Evolutionary conservation across 768 basidiomycete genomes (phyloP).

Genomic region (Fomitopsis pulvina): DNA sequence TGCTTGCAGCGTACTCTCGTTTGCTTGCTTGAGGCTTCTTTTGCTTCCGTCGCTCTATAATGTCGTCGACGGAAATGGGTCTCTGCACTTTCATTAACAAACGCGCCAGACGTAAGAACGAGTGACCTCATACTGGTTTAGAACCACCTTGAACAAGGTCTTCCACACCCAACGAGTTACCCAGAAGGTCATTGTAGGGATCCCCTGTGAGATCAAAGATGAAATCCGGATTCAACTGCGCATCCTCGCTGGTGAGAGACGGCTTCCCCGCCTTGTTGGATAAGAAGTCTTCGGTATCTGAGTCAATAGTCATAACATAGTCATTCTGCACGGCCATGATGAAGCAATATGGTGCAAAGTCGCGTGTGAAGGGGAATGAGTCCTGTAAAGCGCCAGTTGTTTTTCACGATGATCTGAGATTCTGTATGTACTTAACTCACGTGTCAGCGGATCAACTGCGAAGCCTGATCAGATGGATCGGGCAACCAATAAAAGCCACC

Average conservation of each 20-base stretch:
- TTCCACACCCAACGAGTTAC: conserved; percentile 31
- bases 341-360: no score
- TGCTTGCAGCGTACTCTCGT: conserved; percentile 47
- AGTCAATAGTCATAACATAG: conserved; percentile 82
- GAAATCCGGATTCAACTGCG: conserved; percentile 73
- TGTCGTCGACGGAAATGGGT: conserved; percentile 88
- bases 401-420: no score
- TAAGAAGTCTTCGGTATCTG: conserved; percentile 57
- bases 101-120: not conserved
- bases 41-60: conserved; percentile 69
- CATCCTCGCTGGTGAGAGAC: conserved; percentile 40
- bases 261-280: conserved; percentile 9
- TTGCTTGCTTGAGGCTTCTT: conserved; percentile 37
- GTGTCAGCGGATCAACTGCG: no score
- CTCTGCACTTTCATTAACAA: conserved; percentile 31
- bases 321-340: conserved; percentile 43
- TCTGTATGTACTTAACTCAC: no score
- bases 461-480: no score
- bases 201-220: conserved; percentile 75
- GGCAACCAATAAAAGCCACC: no score
- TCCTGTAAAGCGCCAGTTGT: no score
- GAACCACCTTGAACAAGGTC: conserved; percentile 58
- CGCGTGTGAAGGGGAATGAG: no score
- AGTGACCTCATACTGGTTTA: conserved; percentile 42
- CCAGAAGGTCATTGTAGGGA: conserved; percentile 52